Base-by-base conservation (phyloP, 2,329 filamentous ascomycete genomes). In the Phyllachora maydis region DNA sequence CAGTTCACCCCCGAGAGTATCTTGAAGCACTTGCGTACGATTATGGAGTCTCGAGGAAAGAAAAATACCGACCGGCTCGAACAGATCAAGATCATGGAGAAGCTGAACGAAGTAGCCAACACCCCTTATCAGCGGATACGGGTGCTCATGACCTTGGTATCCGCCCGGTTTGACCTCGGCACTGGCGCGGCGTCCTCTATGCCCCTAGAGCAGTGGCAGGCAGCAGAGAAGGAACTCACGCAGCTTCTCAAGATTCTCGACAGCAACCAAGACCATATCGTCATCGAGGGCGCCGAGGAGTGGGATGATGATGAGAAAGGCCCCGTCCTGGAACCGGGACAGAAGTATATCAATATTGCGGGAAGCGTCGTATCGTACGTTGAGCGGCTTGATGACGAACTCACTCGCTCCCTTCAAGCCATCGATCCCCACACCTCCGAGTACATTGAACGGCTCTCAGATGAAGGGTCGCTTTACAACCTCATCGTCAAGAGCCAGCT, bases 251-350 rank as follows among this genome's bases (percentile, higher is more conserved):
- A 69, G 30, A 69, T 82, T 11, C 69, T 98, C 19, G 79, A 91
- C 47, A 51, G 63, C 30, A 79, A 79, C 53, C 60, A 62, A 30
- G 70, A 88, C 33, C 76, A 85, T 43, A 60, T 95, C 24, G 79
- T 98, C 22, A 60, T 88, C 13, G 88, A 98, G 54, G 72, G 67
- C 35, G 88, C 81, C 12, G 88, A 98, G 46, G 88, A 98, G 52
- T 95, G 88, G 88, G 88, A 98, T 37, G 88, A 98, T 41, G 90
- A 98, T 36, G 90, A 98, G 39, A 95, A 93, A 59, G 65, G 71
- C 19, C 88, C 88, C 9, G 60, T 61, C 16, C 58, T 85, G 35
- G 66, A 65, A 27, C 49, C 62, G 12, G 78, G 69, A 32, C 72
- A 92, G 47, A 75, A 67, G 46, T 65, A 85, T 43, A 77, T 92